These are phyloP conservation scores for Teratosphaeriaceae sp. DNA, from an alignment of 2,329 filamentous ascomycete species.

Conservation along the genomic window DNA sequence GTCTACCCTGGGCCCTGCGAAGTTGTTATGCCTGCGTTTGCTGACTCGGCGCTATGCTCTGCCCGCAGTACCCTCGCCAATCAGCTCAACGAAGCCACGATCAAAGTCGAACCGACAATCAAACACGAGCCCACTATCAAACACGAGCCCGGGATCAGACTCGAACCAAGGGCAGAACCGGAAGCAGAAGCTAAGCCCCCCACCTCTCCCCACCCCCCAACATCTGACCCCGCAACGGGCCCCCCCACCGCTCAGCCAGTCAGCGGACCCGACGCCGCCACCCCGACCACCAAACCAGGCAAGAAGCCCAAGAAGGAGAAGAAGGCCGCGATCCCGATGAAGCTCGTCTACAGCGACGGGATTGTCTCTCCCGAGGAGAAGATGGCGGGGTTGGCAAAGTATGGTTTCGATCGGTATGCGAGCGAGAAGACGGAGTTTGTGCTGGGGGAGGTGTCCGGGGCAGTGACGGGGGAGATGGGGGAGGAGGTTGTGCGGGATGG, in stretches of 20 bases:
- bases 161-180: neutral
- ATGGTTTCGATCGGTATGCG: conserved; percentile 52
- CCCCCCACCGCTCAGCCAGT: neutral
- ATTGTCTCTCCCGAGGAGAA: conserved; percentile 81
- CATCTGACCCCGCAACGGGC: neutral
- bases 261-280: neutral
- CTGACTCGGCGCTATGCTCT: too few relatives aligned
- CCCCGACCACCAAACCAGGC: neutral
- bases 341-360: conserved; percentile 75
- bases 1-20: too few relatives aligned
- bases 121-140: neutral
- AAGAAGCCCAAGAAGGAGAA: conserved; percentile 12
- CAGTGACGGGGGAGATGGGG: conserved; percentile 9
- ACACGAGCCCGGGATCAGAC: neutral
- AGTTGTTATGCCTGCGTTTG: too few relatives aligned
- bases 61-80: too few relatives aligned
- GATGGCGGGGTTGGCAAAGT: conserved; percentile 72
- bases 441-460: conserved; percentile 6
- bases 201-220: neutral
- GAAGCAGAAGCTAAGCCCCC: too few relatives aligned
- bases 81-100: neutral
- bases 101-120: neutral
- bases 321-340: conserved; percentile 56
- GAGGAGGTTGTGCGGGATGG: neutral
- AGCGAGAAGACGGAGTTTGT: conserved; percentile 7